Base-by-base conservation (phyloP, 2,329 filamentous ascomycete species). In the Dothidotthia symphoricarpi region DNA sequence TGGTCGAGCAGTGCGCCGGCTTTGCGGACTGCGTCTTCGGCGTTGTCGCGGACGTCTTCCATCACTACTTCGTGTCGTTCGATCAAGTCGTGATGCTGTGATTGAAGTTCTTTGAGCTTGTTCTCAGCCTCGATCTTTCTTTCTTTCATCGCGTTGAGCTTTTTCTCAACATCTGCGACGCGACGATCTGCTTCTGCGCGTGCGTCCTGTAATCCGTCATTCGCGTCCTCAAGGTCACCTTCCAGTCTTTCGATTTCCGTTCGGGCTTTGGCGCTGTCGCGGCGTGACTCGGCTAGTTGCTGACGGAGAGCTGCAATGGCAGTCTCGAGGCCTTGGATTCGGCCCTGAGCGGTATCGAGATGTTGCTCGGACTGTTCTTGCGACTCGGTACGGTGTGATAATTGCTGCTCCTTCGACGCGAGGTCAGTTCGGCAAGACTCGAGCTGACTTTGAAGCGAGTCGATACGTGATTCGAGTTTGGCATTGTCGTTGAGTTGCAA, bases 1-100 rank as follows among this genome's bases (percentile, higher is more conserved):
- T 58, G 55, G 16, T 63, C 51, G 3, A 67, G 51, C 5, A 67
- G 42, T 8, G 50, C 45, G 25, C 57, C 56, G 3, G 57, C 54
- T 43, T 64, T 66, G 33, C 59, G 52, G 2, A 67, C 53, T 3
- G 58, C 62, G 29, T 67, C 62, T 38, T 66, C 63, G 4, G 63
- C 63, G 24, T 59, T 67, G 8, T 56, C 50, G 14, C 59, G 61
- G 10, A 64, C 49, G 16, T 59, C 52, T 33, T 59, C 53, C 16
- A 62, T 31, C 28, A 53, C 47, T 3, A 49, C 40, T 32, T 60
- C 52, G 17, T 63, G 53, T 1, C 57, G 49, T 41, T 62, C 58
- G 6, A 47, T 39, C 8, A 61, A 27, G 8, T 59, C 50, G n/a
- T 59, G 43, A 16, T 57, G 53, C 34, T 62, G 53, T 5, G 43